phyloP scores from a whole-genome alignment of 257 asterid genomes.

The Salvia hispanica region DNA sequence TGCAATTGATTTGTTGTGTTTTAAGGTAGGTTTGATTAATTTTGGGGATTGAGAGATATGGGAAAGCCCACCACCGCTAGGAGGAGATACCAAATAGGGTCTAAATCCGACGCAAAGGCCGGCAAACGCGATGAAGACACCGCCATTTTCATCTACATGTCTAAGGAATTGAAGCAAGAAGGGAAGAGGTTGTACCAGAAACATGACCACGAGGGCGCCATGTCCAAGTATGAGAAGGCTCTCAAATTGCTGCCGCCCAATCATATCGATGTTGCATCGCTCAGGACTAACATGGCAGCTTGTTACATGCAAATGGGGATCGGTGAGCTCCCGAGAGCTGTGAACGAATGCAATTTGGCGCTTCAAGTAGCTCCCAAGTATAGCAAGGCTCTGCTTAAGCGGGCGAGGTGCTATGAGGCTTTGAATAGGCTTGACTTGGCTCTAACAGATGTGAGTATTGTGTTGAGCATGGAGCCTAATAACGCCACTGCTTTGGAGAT shows the following conservation, averaged over 20 bases:
- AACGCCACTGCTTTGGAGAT: conserved; percentile 77
- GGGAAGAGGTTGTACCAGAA: conserved; percentile 74
- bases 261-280: conserved; percentile 81
- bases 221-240: conserved; percentile 89
- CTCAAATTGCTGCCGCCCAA: conserved; percentile 68
- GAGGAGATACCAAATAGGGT: conserved; percentile 53
- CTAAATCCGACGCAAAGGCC: conserved; percentile 50
- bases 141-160: conserved; percentile 83
- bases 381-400: conserved; percentile 77
- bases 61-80: conserved; percentile 84
- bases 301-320: conserved; percentile 92
- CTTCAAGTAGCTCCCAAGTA: conserved; percentile 87
- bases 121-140: conserved; percentile 81
- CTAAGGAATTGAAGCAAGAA: conserved; percentile 88
- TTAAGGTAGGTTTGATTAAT: conserved; percentile 32
- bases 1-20: conserved; percentile 14
- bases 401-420: conserved; percentile 81
- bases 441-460: conserved; percentile 65
- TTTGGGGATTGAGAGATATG: conserved; percentile 43
- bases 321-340: conserved; percentile 90
- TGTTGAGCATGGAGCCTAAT: conserved; percentile 76
- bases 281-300: conserved; percentile 84
- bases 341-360: conserved; percentile 80
- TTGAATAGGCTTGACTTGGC: conserved; percentile 79
- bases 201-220: conserved; percentile 87